Percentiles rank a stretch among this genome's conserved stretches.
Evolutionary conservation across 2,329 filamentous ascomycete species (phyloP).

Genomic region (Aspergillus proliferans): DNA sequence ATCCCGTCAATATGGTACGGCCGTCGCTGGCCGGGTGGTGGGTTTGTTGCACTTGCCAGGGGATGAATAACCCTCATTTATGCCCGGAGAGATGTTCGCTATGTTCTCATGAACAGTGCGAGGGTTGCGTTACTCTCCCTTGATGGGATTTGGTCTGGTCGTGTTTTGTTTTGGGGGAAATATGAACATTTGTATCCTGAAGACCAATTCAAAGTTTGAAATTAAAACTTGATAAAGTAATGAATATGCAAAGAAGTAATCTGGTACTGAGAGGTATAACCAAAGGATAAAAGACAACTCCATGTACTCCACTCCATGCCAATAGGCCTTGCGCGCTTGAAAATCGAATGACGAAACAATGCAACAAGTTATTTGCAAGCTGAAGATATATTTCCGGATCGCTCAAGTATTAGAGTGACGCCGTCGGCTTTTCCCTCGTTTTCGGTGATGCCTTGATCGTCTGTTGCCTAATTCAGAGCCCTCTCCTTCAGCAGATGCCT

Average conservation of each 20-base stretch:
- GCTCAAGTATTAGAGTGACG: background rate
- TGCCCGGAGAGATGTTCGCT: constrained; percentile 10
- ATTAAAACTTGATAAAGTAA: no score
- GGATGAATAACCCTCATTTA: constrained; percentile 15
- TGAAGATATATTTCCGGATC: no score
- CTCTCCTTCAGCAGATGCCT: constrained; percentile 5
- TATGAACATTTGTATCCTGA: no score
- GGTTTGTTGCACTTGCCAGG: constrained; percentile 17
- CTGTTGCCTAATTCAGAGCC: background rate
- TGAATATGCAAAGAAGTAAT: no score
- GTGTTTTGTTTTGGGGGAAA: background rate
- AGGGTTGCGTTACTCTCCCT: background rate
- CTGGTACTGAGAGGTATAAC: no score
- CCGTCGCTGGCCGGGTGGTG: constrained; percentile 13
- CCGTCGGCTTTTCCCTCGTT: constrained; percentile 7
- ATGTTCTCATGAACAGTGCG: constrained; percentile 11
- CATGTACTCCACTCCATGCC: no score
- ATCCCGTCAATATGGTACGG: background rate
- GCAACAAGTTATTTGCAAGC: no score
- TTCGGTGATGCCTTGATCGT: constrained; percentile 10
- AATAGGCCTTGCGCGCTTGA: no score
- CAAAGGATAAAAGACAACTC: no score
- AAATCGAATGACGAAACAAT: no score
- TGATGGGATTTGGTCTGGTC: background rate
- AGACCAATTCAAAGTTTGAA: no score